Evolutionary conservation across 495 filamentous ascomycete species (phyloP), one percentile per base, ranked within the genome.

Genomic region (Xylaria longipes): DNA sequence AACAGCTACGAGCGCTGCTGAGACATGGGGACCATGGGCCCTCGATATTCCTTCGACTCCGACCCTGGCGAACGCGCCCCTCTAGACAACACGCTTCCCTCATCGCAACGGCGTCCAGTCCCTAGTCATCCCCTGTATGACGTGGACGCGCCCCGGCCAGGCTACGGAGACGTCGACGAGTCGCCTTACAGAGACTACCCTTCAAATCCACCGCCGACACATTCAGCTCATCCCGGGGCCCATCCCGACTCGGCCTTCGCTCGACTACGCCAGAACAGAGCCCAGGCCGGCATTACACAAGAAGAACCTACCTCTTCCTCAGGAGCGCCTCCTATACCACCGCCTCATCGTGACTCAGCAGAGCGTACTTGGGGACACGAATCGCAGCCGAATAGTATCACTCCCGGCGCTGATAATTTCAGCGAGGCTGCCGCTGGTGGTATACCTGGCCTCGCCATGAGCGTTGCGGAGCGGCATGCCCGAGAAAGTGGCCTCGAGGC

Each of bases 401-500:
- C 92, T 8, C 93, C 92, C 5, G 92, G 91, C 12, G 86, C 88
- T 46, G 93, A 94, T 80, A 94, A 95, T 76, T 87, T 93, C 65
- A 88, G 92, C 57, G 88, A 90, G 33, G 80, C 84, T 52, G 92
- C 92, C 15, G 87, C 87, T 58, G 93, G 93, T 66, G 93, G 93
- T 33, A 91, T 95, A 78, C 87, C 91, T 22, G 92, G 91, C 33
- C 90, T 95, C 68, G 92, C 93, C 60, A 82, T 90, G 72, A 92
- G 87, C 61, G 89, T 94, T 69, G 93, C 92, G 6, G 92, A 92
- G 67, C 87, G 85, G 37, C 89, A 93, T 81, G 86, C 90, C 72
- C 83, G 92, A 70, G 87, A 93, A 72, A 93, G 91, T 81, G 93
- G 91, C 17, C 69, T 92, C 61, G 87, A 94, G 73, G 92, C 92